A percentile compares a stretch with the other conserved stretches of the same genome.
Conservation (phyloP, 768 basidiomycete genomes). For the Macrolepiota fuliginosa region DNA sequence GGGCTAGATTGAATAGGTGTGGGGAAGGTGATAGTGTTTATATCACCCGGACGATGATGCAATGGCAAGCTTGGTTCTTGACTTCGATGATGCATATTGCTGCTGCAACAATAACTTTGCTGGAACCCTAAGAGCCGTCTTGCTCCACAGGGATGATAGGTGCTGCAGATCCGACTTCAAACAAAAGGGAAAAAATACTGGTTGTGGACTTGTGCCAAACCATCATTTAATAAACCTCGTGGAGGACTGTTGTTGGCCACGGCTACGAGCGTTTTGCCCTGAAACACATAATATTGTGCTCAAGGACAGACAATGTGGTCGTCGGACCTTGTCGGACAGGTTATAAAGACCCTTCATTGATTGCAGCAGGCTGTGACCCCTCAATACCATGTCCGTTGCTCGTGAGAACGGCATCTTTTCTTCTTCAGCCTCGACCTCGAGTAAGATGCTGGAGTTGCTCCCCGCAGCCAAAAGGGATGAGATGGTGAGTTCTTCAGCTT, state of each 20-base stretch:
- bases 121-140: background rate
- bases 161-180: background rate
- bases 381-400: slow-evolving; percentile 6
- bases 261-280: background rate
- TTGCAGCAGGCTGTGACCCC: slow-evolving; percentile 9
- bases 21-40: background rate
- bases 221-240: slow-evolving; percentile 4
- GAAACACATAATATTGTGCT: background rate
- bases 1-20: background rate
- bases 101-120: background rate
- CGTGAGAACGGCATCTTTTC: slow-evolving; percentile 14
- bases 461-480: background rate
- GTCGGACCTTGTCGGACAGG: slow-evolving; percentile 12
- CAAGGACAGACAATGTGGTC: background rate
- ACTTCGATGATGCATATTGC: slow-evolving; percentile 4
- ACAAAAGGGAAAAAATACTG: background rate
- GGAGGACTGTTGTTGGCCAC: background rate
- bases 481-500: slow-evolving; percentile 2
- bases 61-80: background rate
- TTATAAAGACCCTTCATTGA: slow-evolving; percentile 11
- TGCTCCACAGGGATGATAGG: background rate
- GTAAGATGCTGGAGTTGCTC: background rate
- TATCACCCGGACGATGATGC: background rate
- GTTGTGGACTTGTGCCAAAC: background rate
- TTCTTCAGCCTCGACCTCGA: slow-evolving; percentile 7